Base-by-base conservation (phyloP, 1,284 basidiomycete species). In the Limonomyces culmigenus region DNA sequence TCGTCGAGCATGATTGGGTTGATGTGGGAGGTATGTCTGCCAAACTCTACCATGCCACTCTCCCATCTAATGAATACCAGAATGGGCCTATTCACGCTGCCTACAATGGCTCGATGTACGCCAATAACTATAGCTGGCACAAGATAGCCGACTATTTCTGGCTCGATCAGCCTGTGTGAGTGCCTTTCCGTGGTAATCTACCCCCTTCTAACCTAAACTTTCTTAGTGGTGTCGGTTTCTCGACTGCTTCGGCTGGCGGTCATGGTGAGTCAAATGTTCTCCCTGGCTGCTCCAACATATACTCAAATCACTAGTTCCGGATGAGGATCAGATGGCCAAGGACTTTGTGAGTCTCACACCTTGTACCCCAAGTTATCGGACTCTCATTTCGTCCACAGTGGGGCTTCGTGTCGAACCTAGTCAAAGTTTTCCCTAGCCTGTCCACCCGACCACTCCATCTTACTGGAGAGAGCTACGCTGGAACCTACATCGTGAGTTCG, bases 161-260 rank as follows among this genome's bases (percentile, higher is more conserved):
- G 73, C 56, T 81, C 32, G 79, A 80, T 47, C 75, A 80, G 41
- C 79, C 77, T 44, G 65, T 42, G n/a, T n/a, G n/a, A n/a, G n/a
- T n/a, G n/a, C n/a, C n/a, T n/a, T n/a, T n/a, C n/a, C n/a, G n/a
- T n/a, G n/a, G n/a, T n/a, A n/a, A n/a, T n/a, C n/a, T n/a, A n/a
- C n/a, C n/a, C n/a, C n/a, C n/a, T n/a, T n/a, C n/a, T n/a, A n/a
- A n/a, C n/a, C n/a, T n/a, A n/a, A n/a, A n/a, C n/a, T n/a, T n/a
- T n/a, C n/a, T n/a, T n/a, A n/a, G n/a, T 32, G 78, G 77, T 14
- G 58, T 59, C 8, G 78, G 79, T 2, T 80, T 60, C 47, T 64
- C 74, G 5, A 83, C 78, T 2, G 66, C 67, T 3, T 76, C 79
- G 46, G 53, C 59, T 11, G 47, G 59, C 33, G 69, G 74, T 19